phyloP scores from a whole-genome alignment of 345 rosid genomes.

The Salix caprea region DNA sequence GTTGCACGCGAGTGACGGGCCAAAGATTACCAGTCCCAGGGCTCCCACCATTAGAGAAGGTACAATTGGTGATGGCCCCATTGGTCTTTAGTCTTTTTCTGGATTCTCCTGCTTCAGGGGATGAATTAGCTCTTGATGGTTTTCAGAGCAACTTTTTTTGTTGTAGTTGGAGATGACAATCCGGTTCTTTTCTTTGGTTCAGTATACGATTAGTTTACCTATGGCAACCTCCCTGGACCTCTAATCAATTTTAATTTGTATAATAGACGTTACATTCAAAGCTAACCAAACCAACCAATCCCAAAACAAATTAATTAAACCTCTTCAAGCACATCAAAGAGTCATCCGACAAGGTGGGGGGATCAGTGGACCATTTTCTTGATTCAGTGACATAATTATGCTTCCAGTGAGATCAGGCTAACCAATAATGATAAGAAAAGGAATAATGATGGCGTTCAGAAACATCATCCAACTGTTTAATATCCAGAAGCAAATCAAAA shows the following conservation, averaged over 20 bases:
- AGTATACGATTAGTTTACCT: slow-evolving; percentile 16
- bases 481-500: neutral
- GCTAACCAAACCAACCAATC: slow-evolving; percentile 1
- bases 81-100: slow-evolving; percentile 3
- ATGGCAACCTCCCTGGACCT: neutral
- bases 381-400: neutral
- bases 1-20: slow-evolving; percentile 17
- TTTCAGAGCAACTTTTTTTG: neutral
- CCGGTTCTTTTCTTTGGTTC: slow-evolving; percentile 3
- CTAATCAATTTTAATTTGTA: neutral
- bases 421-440: neutral
- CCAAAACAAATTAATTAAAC: neutral
- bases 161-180: slow-evolving; percentile 13
- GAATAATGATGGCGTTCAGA: neutral
- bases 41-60: slow-evolving; percentile 44
- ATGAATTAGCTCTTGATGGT: neutral
- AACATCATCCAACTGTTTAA: neutral
- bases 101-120: neutral
- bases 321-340: neutral
- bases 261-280: neutral
- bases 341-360: neutral
- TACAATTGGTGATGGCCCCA: slow-evolving; percentile 49
- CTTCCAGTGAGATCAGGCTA: neutral
- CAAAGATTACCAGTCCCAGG: slow-evolving; percentile 27
- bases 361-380: neutral